Evolutionary conservation across 768 basidiomycete genomes (phyloP).

Genomic region (Leccinum imitatum): DNA sequence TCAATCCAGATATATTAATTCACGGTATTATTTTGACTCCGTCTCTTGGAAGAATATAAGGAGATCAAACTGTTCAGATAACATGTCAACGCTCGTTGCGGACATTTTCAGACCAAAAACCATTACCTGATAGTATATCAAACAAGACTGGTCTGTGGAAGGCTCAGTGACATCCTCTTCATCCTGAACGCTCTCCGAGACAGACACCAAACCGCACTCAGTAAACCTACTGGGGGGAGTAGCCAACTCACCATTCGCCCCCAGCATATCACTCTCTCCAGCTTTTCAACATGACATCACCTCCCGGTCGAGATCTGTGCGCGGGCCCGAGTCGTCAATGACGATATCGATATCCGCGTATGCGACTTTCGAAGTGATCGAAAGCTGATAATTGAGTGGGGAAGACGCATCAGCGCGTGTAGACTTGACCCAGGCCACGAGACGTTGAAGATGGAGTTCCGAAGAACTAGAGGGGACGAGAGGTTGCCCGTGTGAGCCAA

Average conservation of each 20-base stretch:
- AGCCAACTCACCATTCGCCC: constrained; percentile 63
- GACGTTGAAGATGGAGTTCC: constrained; percentile 78
- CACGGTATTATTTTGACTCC: no score
- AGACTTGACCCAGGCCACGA: constrained; percentile 73
- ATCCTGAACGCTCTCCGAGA: constrained; percentile 33
- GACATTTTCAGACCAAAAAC: no score
- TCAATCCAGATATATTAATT: no score
- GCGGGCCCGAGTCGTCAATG: constrained; percentile 84
- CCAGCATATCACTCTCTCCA: constrained; percentile 53
- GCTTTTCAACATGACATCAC: constrained; percentile 36
- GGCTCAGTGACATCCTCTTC: constrained; percentile 8
- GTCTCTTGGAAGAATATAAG: no score
- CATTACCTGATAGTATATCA: neutral
- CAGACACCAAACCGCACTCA: constrained; percentile 44
- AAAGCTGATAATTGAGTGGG: constrained; percentile 79
- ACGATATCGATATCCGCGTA: constrained; percentile 71
- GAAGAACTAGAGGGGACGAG: constrained; percentile 53
- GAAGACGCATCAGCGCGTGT: constrained; percentile 65
- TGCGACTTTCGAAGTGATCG: constrained; percentile 71
- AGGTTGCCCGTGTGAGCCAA: neutral
- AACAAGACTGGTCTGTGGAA: neutral
- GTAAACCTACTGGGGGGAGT: constrained; percentile 50
- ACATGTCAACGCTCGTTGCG: no score
- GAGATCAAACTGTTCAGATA: no score
- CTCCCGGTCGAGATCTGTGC: constrained; percentile 59